Percentiles rank a stretch among this genome's conserved stretches.
phyloP scores from a whole-genome alignment of 805 yeast species.

The Kodamaea leandrae region DNA sequence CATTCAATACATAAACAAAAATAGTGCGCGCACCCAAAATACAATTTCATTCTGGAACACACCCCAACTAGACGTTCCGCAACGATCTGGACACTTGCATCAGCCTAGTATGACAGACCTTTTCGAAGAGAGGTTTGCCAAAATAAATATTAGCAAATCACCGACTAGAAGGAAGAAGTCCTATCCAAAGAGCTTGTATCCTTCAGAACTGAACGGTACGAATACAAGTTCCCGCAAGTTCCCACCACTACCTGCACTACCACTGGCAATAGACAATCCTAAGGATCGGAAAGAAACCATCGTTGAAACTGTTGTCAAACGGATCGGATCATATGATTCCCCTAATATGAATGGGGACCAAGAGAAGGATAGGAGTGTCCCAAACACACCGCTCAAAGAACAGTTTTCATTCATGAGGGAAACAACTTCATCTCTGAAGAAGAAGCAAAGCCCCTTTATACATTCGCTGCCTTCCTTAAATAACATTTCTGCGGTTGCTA shows the following conservation, averaged over 20 bases:
- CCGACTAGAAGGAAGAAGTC: slow-evolving; percentile 22
- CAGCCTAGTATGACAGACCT: not conserved
- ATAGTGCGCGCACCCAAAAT: not conserved
- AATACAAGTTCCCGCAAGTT: not conserved
- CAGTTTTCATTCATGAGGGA: slow-evolving; percentile 40
- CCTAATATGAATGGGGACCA: slow-evolving; percentile 3
- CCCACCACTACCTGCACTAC: slow-evolving; percentile 7
- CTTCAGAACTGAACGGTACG: slow-evolving; percentile 5
- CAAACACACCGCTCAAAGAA: slow-evolving; percentile 6
- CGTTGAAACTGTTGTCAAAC: not conserved
- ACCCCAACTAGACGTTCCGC: not conserved
- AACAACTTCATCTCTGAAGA: slow-evolving; percentile 37
- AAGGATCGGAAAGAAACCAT: not conserved
- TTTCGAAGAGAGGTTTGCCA: slow-evolving; percentile 32
- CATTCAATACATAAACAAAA: not conserved
- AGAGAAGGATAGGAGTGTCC: slow-evolving; percentile 18
- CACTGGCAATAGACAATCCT: not conserved
- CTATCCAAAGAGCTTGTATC: slow-evolving; percentile 21
- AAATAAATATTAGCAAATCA: slow-evolving; percentile 26
- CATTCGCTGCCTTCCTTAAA: not conserved
- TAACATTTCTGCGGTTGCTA: not conserved
- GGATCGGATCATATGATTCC: slow-evolving; percentile 3
- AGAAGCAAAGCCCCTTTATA: slow-evolving; percentile 20
- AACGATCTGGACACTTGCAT: too few relatives aligned
- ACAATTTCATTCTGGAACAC: not conserved